These are phyloP conservation scores for Decorospora gaudefroyi DNA, from an alignment of 2,329 filamentous ascomycete genomes.

Conservation along the genomic window DNA sequence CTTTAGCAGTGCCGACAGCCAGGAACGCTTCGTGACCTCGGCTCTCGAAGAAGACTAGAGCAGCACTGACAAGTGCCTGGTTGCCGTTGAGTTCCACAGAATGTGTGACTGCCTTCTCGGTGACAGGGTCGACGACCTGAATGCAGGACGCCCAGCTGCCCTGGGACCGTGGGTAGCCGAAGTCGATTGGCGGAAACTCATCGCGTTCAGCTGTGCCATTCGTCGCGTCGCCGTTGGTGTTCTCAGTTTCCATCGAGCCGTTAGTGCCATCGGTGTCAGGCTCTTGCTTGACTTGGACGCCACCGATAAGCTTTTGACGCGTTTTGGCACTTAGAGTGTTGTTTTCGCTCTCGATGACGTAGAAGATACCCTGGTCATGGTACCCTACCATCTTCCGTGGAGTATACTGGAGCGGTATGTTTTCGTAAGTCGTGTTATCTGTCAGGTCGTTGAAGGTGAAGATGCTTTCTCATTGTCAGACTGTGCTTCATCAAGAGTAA, in stretches of 20 bases:
- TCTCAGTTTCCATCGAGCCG: constrained; percentile 26
- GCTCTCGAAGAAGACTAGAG: constrained; percentile 81
- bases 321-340: constrained; percentile 85
- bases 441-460: constrained; percentile 87
- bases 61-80: constrained; percentile 85
- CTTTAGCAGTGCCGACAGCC: constrained; percentile 91
- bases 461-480: constrained; percentile 62
- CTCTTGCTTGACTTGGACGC: constrained; percentile 55
- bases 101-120: constrained; percentile 69
- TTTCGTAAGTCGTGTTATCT: constrained; percentile 84
- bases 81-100: constrained; percentile 85
- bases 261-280: constrained; percentile 48
- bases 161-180: constrained; percentile 82
- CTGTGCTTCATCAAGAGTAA: constrained; percentile 5
- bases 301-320: constrained; percentile 71
- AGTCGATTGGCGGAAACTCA: constrained; percentile 75
- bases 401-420: constrained; percentile 85
- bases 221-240: constrained; percentile 19
- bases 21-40: constrained; percentile 83
- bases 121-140: constrained; percentile 82
- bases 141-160: constrained; percentile 97
- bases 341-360: constrained; percentile 91
- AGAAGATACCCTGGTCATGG: constrained; percentile 86
- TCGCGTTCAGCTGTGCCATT: constrained; percentile 41
- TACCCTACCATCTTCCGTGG: constrained; percentile 86